These are phyloP conservation scores for Diplogelasinospora grovesii DNA, from an alignment of 495 filamentous ascomycete genomes.

Conservation along the genomic window DNA sequence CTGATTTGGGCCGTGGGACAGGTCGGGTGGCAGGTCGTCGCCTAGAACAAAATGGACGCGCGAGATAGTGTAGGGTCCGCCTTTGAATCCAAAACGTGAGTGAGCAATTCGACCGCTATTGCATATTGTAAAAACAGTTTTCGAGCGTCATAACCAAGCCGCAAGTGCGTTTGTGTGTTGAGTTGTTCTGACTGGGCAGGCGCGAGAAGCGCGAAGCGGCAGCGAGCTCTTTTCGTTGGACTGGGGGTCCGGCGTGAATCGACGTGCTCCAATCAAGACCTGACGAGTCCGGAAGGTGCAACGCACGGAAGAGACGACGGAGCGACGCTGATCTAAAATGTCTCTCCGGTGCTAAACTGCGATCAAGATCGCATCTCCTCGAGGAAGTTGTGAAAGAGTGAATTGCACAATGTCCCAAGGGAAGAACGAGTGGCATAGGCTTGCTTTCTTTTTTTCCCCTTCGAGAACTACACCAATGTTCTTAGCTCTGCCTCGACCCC, in stretches of 20 bases:
- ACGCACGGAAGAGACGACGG: constrained; percentile 3
- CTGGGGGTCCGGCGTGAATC: too few species aligned
- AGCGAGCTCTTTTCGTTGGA: neutral
- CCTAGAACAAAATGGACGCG: too few species aligned
- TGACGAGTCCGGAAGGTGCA: constrained; percentile 8
- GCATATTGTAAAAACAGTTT: too few species aligned
- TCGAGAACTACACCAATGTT: neutral
- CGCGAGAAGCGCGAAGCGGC: neutral
- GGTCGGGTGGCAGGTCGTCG: too few species aligned
- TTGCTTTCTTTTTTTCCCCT: neutral
- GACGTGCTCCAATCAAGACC: constrained; percentile 11
- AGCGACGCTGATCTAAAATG: constrained; percentile 1
- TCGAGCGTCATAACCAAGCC: too few species aligned
- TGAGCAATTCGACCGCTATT: too few species aligned
- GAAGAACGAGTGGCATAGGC: neutral
- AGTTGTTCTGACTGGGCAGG: too few species aligned
- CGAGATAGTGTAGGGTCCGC: too few species aligned
- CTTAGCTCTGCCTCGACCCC: constrained; percentile 1
- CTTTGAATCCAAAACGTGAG: too few species aligned
- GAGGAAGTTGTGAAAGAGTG: too few species aligned
- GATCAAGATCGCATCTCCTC: neutral
- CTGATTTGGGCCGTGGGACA: too few species aligned
- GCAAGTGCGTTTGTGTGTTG: too few species aligned
- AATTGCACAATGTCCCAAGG: neutral
- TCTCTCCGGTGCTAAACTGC: neutral